Base-by-base conservation (phyloP, 2,329 filamentous ascomycete genomes). In the Nemania abortiva region DNA sequence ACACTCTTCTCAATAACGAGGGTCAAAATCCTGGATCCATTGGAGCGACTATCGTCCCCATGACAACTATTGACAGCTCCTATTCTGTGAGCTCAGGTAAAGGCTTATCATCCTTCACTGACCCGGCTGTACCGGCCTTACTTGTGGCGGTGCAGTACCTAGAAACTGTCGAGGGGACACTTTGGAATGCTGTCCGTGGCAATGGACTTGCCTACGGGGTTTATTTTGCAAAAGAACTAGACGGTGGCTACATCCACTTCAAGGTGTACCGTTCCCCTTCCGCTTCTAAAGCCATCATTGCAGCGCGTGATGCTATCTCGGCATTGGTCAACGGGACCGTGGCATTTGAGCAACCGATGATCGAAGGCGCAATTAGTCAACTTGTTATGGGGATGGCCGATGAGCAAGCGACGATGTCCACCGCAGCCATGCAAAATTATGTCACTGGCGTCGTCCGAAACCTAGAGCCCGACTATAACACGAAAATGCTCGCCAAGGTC, bases 201-300 rank as follows among this genome's bases (percentile, higher is more conserved):
- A 96, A 93, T 52, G 96, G 96, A 53, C 90, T 98, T 61, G 96
- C 96, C 0, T 99, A 99, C 77, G 95, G 95, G 62, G 91, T 92
- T 0, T 89, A 88, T 75, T 97, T 98, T 77, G 87, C 87, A 53
- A 90, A 92, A 54, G 92, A 93, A 76, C 83, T 93, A 31, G 93
- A 96, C 76, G 90, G 89, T 1, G 96, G 95, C 2, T 89, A 92
- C 58, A 83, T 98, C 60, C 91, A 93, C 70, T 97, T 97, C 82
- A 89, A 90, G 63, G 91, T 98, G 50, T 98, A 97, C 83, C 91
- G 95, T 29, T 97, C 94, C 0, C 95, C 96, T 0, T 94, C 98
- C 72, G 91, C 92, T 0, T 93, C 90, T 81, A 96, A 95, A 79
- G 96, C 96, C 0, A 97, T 96, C 76, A 84, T 86, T 34, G 93